Evolutionary conservation across 352 stramenopile species (phyloP).

Genomic region (Hyphochytrium catenoides): DNA sequence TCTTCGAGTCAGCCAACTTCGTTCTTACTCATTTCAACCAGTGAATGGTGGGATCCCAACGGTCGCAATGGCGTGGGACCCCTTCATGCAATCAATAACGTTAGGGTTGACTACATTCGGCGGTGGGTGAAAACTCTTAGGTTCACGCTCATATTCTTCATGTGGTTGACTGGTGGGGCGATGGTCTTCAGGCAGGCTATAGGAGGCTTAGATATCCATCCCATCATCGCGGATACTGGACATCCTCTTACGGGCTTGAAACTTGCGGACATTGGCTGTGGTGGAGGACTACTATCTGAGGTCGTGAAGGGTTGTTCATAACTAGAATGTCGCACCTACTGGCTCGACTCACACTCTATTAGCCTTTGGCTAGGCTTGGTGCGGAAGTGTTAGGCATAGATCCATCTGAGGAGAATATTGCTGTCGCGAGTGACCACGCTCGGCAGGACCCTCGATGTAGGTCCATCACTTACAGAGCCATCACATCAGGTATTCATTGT

Average conservation of each 20-base stretch:
- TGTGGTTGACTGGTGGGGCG: too few species aligned
- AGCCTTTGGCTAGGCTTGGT: constrained; percentile 38
- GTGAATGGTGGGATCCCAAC: constrained; percentile 48
- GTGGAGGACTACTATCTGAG: constrained; percentile 54
- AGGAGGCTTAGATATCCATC: constrained; percentile 11
- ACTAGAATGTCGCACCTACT: background rate
- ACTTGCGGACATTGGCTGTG: constrained; percentile 45
- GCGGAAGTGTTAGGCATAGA: constrained; percentile 38
- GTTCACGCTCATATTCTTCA: too few species aligned
- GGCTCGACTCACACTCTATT: background rate
- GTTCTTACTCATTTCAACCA: too few species aligned
- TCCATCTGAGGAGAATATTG: constrained; percentile 36
- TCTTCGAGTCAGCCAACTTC: too few species aligned
- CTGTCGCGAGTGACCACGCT: constrained; percentile 32
- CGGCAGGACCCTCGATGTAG: constrained; percentile 19
- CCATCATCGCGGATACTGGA: constrained; percentile 12
- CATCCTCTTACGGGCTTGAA: constrained; percentile 22
- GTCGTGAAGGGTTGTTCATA: too few species aligned
- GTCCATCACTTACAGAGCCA: constrained; percentile 47
- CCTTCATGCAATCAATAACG: constrained; percentile 50
- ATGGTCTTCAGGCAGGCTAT: constrained; percentile 21
- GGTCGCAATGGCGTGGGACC: constrained; percentile 40
- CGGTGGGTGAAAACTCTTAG: too few species aligned
- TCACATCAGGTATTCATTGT: constrained; percentile 24
- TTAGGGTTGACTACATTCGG: constrained; percentile 57